Conservation (phyloP, 352 stramenopile species). For the Pythium pyrilobum region DNA sequence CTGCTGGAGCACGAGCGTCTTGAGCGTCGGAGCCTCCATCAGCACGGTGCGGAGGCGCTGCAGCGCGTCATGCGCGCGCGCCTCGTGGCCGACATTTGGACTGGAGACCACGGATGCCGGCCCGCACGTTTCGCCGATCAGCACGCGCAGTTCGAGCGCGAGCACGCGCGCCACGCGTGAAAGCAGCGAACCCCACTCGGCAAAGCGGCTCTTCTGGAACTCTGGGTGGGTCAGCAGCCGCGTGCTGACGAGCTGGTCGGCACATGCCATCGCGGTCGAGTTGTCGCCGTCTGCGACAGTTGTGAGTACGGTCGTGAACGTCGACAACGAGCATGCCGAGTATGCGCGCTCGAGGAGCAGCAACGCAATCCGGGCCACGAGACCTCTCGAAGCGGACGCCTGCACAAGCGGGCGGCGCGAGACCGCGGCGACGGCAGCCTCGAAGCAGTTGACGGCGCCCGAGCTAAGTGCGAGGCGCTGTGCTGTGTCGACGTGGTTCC, state of each 20-base stretch:
- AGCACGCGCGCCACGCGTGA: conserved; percentile 28
- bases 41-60: conserved; percentile 21
- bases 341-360: conserved; percentile 19
- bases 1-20: conserved; percentile 33
- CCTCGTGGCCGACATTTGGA: neutral
- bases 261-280: conserved; percentile 20
- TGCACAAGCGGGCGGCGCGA: neutral
- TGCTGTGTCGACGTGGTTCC: conserved; percentile 24
- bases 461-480: conserved; percentile 33
- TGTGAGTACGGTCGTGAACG: conserved; percentile 29
- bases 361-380: neutral
- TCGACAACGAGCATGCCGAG: conserved; percentile 29
- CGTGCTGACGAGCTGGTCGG: conserved; percentile 32
- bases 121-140: neutral
- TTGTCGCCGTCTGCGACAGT: neutral
- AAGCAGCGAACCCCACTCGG: conserved; percentile 43
- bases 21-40: conserved; percentile 35
- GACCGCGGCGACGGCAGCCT: conserved; percentile 22
- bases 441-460: conserved; percentile 38
- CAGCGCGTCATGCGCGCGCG: conserved; percentile 13
- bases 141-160: neutral
- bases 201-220: conserved; percentile 43
- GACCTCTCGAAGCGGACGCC: conserved; percentile 1
- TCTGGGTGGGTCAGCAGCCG: conserved; percentile 40
- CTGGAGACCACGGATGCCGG: too few species aligned